Evolutionary conservation across 441 rosid species (phyloP).

Genomic region (Isatis lusitanica): DNA sequence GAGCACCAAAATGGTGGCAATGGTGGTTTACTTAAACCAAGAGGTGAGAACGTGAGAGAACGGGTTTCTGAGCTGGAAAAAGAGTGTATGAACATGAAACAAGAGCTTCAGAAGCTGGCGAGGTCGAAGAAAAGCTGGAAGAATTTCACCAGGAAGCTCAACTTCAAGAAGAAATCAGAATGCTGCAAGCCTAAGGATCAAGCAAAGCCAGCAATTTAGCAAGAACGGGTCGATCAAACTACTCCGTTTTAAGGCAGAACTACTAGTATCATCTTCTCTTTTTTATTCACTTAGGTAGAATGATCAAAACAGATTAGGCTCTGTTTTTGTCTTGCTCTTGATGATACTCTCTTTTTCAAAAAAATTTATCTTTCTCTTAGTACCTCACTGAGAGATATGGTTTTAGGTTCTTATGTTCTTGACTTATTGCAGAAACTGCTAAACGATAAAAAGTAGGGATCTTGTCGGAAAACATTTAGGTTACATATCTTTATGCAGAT

Average conservation of each 20-base stretch:
- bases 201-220: conserved; percentile 25
- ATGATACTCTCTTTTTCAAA: conserved; percentile 13
- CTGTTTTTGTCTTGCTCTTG: conserved; percentile 16
- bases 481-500: neutral
- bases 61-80: conserved; percentile 62
- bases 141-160: conserved; percentile 51
- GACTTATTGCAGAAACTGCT: neutral
- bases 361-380: conserved; percentile 11
- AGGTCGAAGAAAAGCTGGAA: conserved; percentile 54
- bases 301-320: conserved; percentile 16
- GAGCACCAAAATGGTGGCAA: conserved; percentile 33
- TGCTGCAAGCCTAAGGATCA: conserved; percentile 51
- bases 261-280: conserved; percentile 1
- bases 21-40: conserved; percentile 26
- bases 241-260: conserved; percentile 5
- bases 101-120: conserved; percentile 59
- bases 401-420: neutral
- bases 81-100: conserved; percentile 61
- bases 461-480: conserved; percentile 20
- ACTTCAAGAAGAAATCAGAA: conserved; percentile 56
- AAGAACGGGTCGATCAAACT: neutral
- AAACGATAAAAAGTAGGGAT: neutral
- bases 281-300: conserved; percentile 19
- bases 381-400: conserved; percentile 27
- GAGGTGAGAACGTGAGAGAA: conserved; percentile 46